Base-by-base conservation (phyloP, 2,329 filamentous ascomycete genomes). In the Aspergillus cejpii region DNA sequence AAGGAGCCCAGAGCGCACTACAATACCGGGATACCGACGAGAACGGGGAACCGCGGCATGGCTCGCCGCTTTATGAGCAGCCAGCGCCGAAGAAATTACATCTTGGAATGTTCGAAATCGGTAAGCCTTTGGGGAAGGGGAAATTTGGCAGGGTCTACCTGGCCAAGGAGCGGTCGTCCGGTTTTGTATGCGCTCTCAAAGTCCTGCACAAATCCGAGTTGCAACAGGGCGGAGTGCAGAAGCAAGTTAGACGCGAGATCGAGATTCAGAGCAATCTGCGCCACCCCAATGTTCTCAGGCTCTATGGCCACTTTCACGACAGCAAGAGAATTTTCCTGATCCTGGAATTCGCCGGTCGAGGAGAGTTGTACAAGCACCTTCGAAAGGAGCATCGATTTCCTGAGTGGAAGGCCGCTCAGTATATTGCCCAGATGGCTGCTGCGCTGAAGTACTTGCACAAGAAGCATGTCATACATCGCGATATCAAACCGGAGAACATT, bases 401-500 rank as follows among this genome's bases (percentile, higher is more conserved):
- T 3, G 87, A 94, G 66, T 87, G 83, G 80, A 88, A 88, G 66
- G 86, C 87, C 6, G 86, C 87, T 20, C 84, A 89, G 69, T 94
- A 91, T 66, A 81, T 92, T 51, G 87, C 87, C 2, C 87, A 94
- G 68, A 92, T 92, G 87, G 85, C 86, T n/a, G 84, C 84, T 36
- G 89, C 89, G 0, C 73, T 95, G 57, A 83, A 84, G 56, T 97
- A 96, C 63, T 78, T 96, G 37, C 90, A 96, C 74, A 88, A 88
- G 66, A 97, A 97, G 74, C 89, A 96, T 66, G 87, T 97, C 56
- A 97, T 97, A 73, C 91, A 97, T 69, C 80, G 90, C 47, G 90
- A 97, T 60, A 97, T 97, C 72, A 97, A 97, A 74, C 90, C 90
- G 2, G 90, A 97, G 70, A 97, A 97, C 61, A 97, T 97, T 53